A percentile compares a stretch with the other conserved stretches of the same genome.
These are phyloP conservation scores for Hypoxylon lenormandii DNA, from an alignment of 495 filamentous ascomycete genomes.

Conservation along the genomic window DNA sequence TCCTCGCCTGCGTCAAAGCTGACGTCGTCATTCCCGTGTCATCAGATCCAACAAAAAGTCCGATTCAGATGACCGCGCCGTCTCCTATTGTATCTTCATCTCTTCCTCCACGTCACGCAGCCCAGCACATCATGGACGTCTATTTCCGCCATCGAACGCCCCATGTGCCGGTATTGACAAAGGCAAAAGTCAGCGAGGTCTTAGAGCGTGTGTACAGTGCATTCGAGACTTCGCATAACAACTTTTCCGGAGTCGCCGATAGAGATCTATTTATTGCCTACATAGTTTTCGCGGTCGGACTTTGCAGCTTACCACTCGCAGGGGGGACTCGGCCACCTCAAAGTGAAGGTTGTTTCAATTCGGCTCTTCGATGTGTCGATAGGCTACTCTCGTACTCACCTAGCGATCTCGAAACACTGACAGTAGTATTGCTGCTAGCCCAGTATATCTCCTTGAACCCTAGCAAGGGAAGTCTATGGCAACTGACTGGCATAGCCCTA, in stretches of 20 bases:
- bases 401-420: constrained; percentile 44
- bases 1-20: constrained; percentile 46
- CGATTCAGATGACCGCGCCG: constrained; percentile 25
- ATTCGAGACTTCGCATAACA: constrained; percentile 8
- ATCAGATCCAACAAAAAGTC: constrained; percentile 20
- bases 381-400: constrained; percentile 43
- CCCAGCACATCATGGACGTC: constrained; percentile 45
- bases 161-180: constrained; percentile 43
- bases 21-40: constrained; percentile 28
- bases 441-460: constrained; percentile 48
- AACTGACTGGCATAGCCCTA: constrained; percentile 45
- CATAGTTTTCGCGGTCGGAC: constrained; percentile 46
- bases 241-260: constrained; percentile 20
- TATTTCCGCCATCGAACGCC: constrained; percentile 49
- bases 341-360: constrained; percentile 47
- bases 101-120: constrained; percentile 46
- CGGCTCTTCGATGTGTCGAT: constrained; percentile 44
- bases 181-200: constrained; percentile 33
- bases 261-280: constrained; percentile 45
- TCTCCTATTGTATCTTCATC: constrained; percentile 33
- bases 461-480: constrained; percentile 45
- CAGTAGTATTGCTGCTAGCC: constrained; percentile 41
- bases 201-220: constrained; percentile 38
- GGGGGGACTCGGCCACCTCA: constrained; percentile 30
- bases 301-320: constrained; percentile 41